Evolutionary conservation across 108 stramenopile genomes (phyloP), one percentile per base, ranked within the genome.

Genomic region (Pelagomonas calceolata): DNA sequence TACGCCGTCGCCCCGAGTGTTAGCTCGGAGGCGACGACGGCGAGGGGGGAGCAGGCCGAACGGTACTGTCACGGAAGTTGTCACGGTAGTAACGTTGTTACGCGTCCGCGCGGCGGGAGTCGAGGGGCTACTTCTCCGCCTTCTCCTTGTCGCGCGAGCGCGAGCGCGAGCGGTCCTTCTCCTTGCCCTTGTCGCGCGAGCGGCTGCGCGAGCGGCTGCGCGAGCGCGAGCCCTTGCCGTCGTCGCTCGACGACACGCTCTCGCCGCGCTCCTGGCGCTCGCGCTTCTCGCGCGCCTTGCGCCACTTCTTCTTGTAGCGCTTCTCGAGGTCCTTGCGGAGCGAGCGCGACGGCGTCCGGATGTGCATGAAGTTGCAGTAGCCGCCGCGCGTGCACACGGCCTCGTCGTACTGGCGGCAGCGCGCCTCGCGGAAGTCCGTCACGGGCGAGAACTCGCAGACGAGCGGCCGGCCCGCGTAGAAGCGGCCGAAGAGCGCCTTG

Each of bases 281-380:
- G 51, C 51, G 51, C 51, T 60, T 60, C 51, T 60, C 51, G 14
- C 51, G 51, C 51, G 18, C 21, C 51, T 60, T 60, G 21, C 26
- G 14, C 51, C 51, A 60, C 14, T 26, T 60, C 51, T 60, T 60
- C 51, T 60, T 60, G 51, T 60, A 60, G 14, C 51, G 51, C 51
- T 60, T 60, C 51, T 60, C 51, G 51, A 60, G 51, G 51, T 60
- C 51, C 21, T 26, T 17, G 51, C 51, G 51, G 51, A 60, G 51
- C 21, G 7, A 9, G 21, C 51, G 14, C 51, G 51, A 60, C 7
- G 51, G 51, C 51, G 51, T 60, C 7, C 51, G 51, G 78, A 85
- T 83, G 80, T 99, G 98, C 91, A 98, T 90, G 76, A 98, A 98
- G 84, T 97, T 99, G 81, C 98, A 99, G 72, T 91, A 92, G 39